A percentile compares a stretch with the other conserved stretches of the same genome.
These are phyloP conservation scores for Cryphonectria japonica DNA, from an alignment of 2,329 filamentous ascomycete genomes.

Conservation along the genomic window DNA sequence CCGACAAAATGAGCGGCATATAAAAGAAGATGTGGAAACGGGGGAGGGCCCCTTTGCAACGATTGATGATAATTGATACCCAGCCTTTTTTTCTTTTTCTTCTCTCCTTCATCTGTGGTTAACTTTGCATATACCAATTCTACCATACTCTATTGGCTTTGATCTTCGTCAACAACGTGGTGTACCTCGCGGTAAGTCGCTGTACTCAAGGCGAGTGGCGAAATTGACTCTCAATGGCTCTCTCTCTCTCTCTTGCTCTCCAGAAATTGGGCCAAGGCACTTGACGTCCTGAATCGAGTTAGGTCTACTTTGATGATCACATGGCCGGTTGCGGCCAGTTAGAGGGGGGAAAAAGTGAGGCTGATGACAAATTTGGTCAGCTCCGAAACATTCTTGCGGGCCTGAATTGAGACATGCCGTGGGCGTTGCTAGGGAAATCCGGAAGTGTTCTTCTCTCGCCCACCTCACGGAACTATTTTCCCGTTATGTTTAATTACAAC, in stretches of 20 bases:
- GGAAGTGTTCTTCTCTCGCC: background rate
- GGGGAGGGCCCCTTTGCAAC: background rate
- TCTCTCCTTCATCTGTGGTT: background rate
- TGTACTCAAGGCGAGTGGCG: background rate
- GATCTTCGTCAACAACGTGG: background rate
- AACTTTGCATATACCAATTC: background rate
- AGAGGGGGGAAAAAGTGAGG: background rate
- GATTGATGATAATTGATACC: slow-evolving; percentile 9
- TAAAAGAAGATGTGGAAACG: background rate
- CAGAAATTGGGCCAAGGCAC: background rate
- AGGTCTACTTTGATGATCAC: background rate
- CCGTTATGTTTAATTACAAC: too few species aligned
- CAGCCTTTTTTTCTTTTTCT: background rate
- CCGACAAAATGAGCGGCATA: slow-evolving; percentile 4
- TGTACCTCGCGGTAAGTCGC: background rate
- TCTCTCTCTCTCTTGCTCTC: background rate
- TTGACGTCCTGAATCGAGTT: background rate
- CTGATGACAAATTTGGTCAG: background rate
- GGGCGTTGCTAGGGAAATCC: background rate
- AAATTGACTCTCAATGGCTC: background rate
- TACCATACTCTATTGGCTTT: background rate
- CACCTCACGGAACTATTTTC: background rate
- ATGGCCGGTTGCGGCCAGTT: background rate
- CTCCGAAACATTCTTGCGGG: background rate
- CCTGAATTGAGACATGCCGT: background rate